These are phyloP conservation scores for Mycena alexandri DNA, from an alignment of 768 basidiomycete genomes.

Conservation along the genomic window DNA sequence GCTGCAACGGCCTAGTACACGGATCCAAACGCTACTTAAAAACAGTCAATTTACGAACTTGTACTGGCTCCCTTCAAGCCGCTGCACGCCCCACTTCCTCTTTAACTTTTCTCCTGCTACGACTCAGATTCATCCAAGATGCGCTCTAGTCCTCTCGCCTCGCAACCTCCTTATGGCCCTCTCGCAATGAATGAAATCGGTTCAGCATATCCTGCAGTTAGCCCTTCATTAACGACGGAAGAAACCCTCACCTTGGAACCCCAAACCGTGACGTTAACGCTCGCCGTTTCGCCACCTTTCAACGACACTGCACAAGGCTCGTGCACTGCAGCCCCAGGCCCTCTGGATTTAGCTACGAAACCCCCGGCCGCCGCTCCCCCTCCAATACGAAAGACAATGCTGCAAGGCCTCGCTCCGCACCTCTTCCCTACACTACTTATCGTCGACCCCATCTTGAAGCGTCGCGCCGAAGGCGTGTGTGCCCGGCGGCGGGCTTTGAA, in stretches of 20 bases:
- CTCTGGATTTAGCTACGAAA: background rate
- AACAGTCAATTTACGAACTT: too few species aligned
- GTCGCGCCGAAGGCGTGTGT: too few species aligned
- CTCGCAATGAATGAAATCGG: background rate
- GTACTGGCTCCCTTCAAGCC: too few species aligned
- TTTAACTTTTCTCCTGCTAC: background rate
- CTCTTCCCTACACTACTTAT: background rate
- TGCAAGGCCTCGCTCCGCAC: conserved; percentile 1
- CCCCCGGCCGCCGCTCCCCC: background rate
- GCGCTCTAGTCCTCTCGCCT: background rate
- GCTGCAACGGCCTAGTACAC: background rate
- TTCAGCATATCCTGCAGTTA: background rate
- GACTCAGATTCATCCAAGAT: background rate
- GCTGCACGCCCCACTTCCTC: too few species aligned
- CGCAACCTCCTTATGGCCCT: too few species aligned
- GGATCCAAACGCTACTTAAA: background rate
- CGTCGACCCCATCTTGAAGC: too few species aligned
- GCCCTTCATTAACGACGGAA: background rate
- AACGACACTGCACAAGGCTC: too few species aligned
- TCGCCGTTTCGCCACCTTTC: too few species aligned
- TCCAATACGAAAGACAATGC: background rate
- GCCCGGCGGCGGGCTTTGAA: too few species aligned
- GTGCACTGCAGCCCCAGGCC: background rate
- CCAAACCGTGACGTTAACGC: too few species aligned
- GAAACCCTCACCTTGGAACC: too few species aligned